Base-by-base conservation (phyloP, 768 basidiomycete species). In the Paxillus involutus region DNA sequence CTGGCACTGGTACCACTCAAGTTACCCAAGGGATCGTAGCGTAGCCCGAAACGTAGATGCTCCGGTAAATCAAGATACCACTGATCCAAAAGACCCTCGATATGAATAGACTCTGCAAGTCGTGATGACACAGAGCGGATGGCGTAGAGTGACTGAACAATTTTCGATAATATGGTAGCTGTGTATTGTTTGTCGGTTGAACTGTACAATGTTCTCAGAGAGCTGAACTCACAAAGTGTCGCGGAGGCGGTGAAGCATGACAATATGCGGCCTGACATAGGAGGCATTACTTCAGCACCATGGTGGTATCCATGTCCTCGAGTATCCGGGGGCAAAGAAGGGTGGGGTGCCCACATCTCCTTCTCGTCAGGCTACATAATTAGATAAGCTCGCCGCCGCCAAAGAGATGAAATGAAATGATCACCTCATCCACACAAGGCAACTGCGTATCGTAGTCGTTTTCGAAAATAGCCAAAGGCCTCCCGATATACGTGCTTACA, bases 181-280 rank as follows among this genome's bases (percentile, higher is more conserved):
- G 63, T 57, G 36, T 53, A 47, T 45, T 36, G 47, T 32, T 43
- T 24, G 19, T 59, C 49, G 59, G 52, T 42, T 21, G 13, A 58
- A 42, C 47, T 32, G 36, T 30, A 19, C 29, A 33, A 48, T 29
- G 37, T 10, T 43, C 52, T 21, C 35, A 35, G n/a, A 6, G 16
- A 44, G 45, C 16, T 29, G 6, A 11, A 70, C 86, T 55, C 69
- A 89, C 89, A 84, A n/a, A 91, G 78, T 19, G 71, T 73, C 2
- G 88, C 83, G n/a, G 83, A 81, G 10, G 86, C 85, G 59, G 83
- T 85, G 75, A 91, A 90, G 65, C 86, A 89, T n/a, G 89, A 88
- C 36, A 91, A 72, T 33, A 80, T 70, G 29, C 77, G 76, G 1
- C 79, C 78, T 6, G 81, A 76, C 14, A 78, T 68, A 0, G 76